These are phyloP conservation scores for Clavispora vitiphila DNA, from an alignment of 805 yeast species.

Conservation along the genomic window DNA sequence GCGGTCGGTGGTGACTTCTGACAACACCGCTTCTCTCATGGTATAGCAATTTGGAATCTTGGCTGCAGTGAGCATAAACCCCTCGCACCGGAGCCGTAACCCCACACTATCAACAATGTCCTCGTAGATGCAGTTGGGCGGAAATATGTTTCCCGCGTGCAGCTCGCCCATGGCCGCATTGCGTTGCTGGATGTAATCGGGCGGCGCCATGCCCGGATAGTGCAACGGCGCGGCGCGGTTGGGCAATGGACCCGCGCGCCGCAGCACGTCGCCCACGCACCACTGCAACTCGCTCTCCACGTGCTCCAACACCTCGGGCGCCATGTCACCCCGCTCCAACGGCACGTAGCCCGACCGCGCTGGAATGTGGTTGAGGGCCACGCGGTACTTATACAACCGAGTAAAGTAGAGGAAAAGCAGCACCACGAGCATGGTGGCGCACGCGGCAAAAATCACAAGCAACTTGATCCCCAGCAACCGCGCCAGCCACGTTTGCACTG, in stretches of 20 bases:
- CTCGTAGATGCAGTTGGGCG: constrained; percentile 40
- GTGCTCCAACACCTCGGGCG: constrained; percentile 19
- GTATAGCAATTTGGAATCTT: constrained; percentile 35
- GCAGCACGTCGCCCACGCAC: constrained; percentile 26
- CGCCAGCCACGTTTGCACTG: constrained; percentile 50
- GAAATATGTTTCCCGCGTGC: constrained; percentile 16
- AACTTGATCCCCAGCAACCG: constrained; percentile 69
- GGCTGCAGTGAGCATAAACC: constrained; percentile 32
- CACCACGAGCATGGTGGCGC: constrained; percentile 53
- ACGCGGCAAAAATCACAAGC: constrained; percentile 70
- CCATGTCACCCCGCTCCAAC: constrained; percentile 46
- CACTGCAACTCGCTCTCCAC: constrained; percentile 22
- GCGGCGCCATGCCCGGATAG: constrained; percentile 39
- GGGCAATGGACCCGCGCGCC: constrained; percentile 34
- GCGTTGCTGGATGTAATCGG: constrained; percentile 33
- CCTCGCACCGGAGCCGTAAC: constrained; percentile 50
- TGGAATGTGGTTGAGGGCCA: constrained; percentile 71
- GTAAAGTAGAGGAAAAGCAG: constrained; percentile 49
- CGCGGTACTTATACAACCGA: constrained; percentile 54
- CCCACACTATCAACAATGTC: constrained; percentile 57
- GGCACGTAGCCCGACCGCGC: constrained; percentile 60
- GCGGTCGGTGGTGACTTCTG: background rate
- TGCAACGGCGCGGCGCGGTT: constrained; percentile 21
- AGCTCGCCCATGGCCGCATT: constrained; percentile 20
- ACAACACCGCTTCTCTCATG: constrained; percentile 37